Evolutionary conservation across 805 yeast species (phyloP), one percentile per base, ranked within the genome.

Genomic region (Kodamaea hsintzibuensis): DNA sequence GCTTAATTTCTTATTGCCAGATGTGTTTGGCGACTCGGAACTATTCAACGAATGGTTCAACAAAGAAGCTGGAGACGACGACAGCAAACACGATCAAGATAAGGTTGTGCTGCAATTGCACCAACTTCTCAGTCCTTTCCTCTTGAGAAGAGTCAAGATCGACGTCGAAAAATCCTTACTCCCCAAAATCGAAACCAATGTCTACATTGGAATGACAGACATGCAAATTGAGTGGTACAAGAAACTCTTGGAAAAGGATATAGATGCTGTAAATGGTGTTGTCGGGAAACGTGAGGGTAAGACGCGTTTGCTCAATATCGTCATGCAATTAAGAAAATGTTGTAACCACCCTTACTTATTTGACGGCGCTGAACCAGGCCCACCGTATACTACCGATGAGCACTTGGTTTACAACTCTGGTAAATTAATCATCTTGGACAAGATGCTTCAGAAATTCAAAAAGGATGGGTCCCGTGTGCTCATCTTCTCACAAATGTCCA

Each of bases 341-440:
- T 93, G 98, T 69, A 93, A 95, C 67, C 99, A 95, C 71, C 98
- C 98, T 0, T 93, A 95, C 69, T 74, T 93, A 52, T 95, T 95
- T 65, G 98, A 93, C 68, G 98, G 99, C n/a, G 99, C 98, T 1
- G 98, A 92, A 70, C 98, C 98, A 0, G 98, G 98, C 8, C 98
- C 98, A 1, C 98, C 98, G 0, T 93, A 79, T 65, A 93, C 98
- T 1, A 93, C 96, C 0, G 98, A 91, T 69, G 98, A 92, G 69
- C 98, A 93, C 71, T 78, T 93, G 58, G 86, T 92, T n/a, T 85
- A 63, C 74, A 93, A 93, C 67, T 81, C 96, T 6, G 97, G 96
- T 30, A 92, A 92, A 68, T 89, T 92, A 92, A 80, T 89, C 51
- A 89, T 93, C 37, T 73, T 92, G 53, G 98, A 92, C 67, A 90